Base-by-base conservation (phyloP, 1,284 basidiomycete genomes). In the Cryptococcus sp. region DNA sequence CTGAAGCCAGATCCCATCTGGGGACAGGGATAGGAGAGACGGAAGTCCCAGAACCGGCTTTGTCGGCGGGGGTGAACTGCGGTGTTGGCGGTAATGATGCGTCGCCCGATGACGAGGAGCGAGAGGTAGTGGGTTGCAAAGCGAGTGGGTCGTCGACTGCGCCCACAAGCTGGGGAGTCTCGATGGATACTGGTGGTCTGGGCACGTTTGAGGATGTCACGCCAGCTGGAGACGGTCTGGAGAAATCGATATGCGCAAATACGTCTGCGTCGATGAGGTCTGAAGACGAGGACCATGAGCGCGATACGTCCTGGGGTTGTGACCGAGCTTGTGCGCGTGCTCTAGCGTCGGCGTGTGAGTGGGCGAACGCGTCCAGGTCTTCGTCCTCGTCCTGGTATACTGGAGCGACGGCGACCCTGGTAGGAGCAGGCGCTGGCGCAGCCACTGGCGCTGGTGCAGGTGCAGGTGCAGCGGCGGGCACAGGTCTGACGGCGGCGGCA, bases 391-490 rank as follows among this genome's bases (percentile, higher is more conserved):
- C 54, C 19, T 38, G 39, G 27, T 53, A 46, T 13, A 54, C 47
- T 17, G 47, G 27, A 17, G 50, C 45, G 39, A 25, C 38, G 11
- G n/a, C 53, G 13, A 46, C 48, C 35, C 19, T 13, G 25, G 47
- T 39, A 39, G 51, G 48, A 38, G 42, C 57, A 43, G 54, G 40
- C 13, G 38, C 27, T 25, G 55, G 55, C 43, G 60, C 54, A 10
- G 68, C 58, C 5, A 65, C 68, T 19, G 68, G 71, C 3, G 69
- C 65, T 15, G 69, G 57, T 43, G 69, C 67, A n/a, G 66, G 71
- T 5, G 68, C 64, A 16, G 69, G 57, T 46, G 69, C 67, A 6
- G 84, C 82, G 46, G 68, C 57, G 39, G 55, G 11, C 17, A 46
- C 48, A 41, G 55, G 46, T 53, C 63, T 54, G 11, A 69, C 66